These are phyloP conservation scores for Brettanomyces anomalus DNA, from an alignment of 805 yeast species.

Conservation along the genomic window DNA sequence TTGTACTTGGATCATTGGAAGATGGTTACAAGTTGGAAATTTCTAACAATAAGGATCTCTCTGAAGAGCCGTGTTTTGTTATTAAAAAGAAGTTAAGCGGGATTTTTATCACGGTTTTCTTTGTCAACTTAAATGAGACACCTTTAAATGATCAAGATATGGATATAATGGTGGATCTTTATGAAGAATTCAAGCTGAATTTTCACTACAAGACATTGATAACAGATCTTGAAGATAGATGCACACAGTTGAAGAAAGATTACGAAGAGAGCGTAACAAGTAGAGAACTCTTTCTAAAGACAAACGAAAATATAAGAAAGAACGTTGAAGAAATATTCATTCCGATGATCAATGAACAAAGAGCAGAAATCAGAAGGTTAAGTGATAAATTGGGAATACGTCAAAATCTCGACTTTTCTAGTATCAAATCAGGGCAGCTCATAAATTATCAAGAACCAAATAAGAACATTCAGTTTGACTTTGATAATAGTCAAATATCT, in stretches of 20 bases:
- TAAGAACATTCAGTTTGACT: constrained; percentile 11
- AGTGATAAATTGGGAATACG: not conserved
- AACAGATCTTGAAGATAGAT: not conserved
- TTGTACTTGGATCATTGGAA: constrained; percentile 2
- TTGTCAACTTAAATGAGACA: not conserved
- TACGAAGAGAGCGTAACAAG: not conserved
- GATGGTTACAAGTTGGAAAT: not conserved
- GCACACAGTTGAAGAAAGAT: not conserved
- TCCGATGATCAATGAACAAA: constrained; percentile 3
- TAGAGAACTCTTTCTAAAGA: not conserved
- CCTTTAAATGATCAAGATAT: not conserved
- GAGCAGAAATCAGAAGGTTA: not conserved
- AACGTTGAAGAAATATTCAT: constrained; percentile 2
- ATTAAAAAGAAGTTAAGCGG: not conserved
- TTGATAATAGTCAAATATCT: constrained; percentile 6
- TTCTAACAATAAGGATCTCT: not conserved
- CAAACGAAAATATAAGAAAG: constrained; percentile 1
- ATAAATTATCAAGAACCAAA: constrained; percentile 9
- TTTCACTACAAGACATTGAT: not conserved
- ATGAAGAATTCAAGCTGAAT: not conserved
- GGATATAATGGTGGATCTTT: constrained; percentile 2
- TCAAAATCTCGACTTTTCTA: constrained; percentile 2
- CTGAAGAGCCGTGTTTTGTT: not conserved
- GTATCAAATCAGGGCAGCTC: not conserved
- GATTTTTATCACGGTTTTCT: not conserved